Evolutionary conservation across 1,284 basidiomycete genomes (phyloP).

Genomic region (Cryptococcus sp.): DNA sequence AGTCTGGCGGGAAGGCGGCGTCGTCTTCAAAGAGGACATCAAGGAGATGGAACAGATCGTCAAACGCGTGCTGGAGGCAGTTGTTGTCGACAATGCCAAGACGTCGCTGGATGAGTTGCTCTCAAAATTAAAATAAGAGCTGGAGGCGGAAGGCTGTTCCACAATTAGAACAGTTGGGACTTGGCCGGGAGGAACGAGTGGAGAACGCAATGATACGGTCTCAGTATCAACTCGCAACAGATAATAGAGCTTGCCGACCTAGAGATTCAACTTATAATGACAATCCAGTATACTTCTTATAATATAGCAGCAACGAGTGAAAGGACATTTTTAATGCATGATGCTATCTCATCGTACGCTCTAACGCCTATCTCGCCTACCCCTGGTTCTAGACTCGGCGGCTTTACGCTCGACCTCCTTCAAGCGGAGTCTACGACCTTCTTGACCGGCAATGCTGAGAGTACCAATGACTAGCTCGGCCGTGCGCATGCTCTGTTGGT

Average conservation of each 20-base stretch:
- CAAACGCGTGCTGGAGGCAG: slow-evolving; percentile 11
- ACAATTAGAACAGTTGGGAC: too few species aligned
- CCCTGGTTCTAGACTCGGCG: slow-evolving; percentile 8
- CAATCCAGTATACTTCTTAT: too few species aligned
- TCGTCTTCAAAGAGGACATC: slow-evolving; percentile 13
- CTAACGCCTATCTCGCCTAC: slow-evolving; percentile 15
- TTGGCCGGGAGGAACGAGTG: too few species aligned
- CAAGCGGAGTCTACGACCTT: slow-evolving; percentile 61
- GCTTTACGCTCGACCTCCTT: slow-evolving; percentile 39
- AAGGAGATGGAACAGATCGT: slow-evolving; percentile 18
- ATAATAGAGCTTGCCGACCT: too few species aligned
- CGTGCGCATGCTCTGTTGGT: slow-evolving; percentile 63
- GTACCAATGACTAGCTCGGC: slow-evolving; percentile 89
- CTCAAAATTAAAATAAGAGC: background rate
- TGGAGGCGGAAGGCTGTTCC: too few species aligned
- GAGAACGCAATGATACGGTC: too few species aligned
- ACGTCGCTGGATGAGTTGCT: background rate
- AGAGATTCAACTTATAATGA: too few species aligned
- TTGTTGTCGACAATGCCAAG: slow-evolving; percentile 1
- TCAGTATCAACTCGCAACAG: too few species aligned
- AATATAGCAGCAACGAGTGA: too few species aligned
- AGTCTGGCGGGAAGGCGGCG: slow-evolving; percentile 32
- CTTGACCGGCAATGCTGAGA: slow-evolving; percentile 85
- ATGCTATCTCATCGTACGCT: background rate
- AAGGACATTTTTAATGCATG: background rate